These are phyloP conservation scores for Lepiota brunneoincarnata DNA, from an alignment of 768 basidiomycete genomes.

Conservation along the genomic window DNA sequence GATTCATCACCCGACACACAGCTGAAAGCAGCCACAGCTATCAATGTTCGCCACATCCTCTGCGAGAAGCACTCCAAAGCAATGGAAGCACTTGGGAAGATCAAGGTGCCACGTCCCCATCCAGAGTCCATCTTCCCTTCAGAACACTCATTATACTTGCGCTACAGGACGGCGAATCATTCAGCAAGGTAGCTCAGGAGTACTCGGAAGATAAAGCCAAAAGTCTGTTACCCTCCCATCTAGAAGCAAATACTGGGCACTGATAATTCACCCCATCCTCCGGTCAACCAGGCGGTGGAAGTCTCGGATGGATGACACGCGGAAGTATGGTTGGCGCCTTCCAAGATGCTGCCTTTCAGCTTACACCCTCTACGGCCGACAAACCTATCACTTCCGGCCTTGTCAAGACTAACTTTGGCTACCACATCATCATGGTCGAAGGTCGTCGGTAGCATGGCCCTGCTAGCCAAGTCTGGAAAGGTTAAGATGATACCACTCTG, in stretches of 20 bases:
- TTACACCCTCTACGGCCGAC: constrained; percentile 77
- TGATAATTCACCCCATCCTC: background rate
- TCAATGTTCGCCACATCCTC: constrained; percentile 85
- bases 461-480: no score
- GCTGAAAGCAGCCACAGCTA: constrained; percentile 74
- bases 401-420: constrained; percentile 82
- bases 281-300: constrained; percentile 64
- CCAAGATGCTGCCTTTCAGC: constrained; percentile 85
- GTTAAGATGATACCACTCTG: no score
- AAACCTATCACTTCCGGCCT: constrained; percentile 70
- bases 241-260: background rate
- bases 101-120: constrained; percentile 48
- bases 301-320: constrained; percentile 82
- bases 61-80: constrained; percentile 87
- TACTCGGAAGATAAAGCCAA: constrained; percentile 93
- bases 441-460: constrained; percentile 46
- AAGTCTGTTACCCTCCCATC: constrained; percentile 36
- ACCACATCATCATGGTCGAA: constrained; percentile 92
- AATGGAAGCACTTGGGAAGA: constrained; percentile 73
- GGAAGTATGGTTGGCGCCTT: constrained; percentile 89
- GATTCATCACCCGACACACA: constrained; percentile 20
- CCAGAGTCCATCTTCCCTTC: background rate
- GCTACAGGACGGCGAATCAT: constrained; percentile 66
- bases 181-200: constrained; percentile 87
- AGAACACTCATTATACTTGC: background rate